Conservation (phyloP, 1,284 basidiomycete genomes). For the Cystobasidium slooffiae region DNA sequence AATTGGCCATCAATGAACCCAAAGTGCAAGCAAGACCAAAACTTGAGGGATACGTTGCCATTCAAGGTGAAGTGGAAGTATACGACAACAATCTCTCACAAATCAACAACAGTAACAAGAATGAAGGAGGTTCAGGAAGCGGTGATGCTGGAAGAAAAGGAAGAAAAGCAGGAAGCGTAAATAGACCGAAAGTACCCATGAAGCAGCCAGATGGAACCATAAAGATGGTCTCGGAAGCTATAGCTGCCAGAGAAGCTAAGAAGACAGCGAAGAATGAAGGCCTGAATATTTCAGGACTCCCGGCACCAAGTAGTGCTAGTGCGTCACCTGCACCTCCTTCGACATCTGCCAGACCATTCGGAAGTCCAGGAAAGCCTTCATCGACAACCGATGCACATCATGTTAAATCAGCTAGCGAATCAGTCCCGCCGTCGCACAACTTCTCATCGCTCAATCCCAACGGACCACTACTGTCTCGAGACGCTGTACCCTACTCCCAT, state of each 20-base stretch:
- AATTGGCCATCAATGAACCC: slow-evolving; percentile 84
- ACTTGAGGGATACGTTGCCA: slow-evolving; percentile 90
- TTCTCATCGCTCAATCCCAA: slow-evolving; percentile 19
- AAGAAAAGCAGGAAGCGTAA: slow-evolving; percentile 30
- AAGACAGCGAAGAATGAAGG: slow-evolving; percentile 26
- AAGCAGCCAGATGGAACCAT: slow-evolving; percentile 28
- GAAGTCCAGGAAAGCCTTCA: slow-evolving; percentile 1
- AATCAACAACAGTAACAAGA: not conserved
- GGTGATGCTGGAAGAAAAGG: slow-evolving; percentile 19
- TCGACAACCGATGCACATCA: slow-evolving; percentile 6
- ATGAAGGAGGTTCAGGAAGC: not conserved
- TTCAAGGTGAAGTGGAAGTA: slow-evolving; percentile 53
- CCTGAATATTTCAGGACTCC: not conserved
- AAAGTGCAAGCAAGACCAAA: slow-evolving; percentile 91
- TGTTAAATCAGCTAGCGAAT: not conserved
- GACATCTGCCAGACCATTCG: not conserved
- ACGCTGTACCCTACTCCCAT: slow-evolving; percentile 37
- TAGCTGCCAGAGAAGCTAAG: slow-evolving; percentile 37
- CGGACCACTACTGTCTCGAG: slow-evolving; percentile 35
- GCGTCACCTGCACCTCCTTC: slow-evolving; percentile 36
- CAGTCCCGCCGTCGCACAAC: not conserved
- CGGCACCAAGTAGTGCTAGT: slow-evolving; percentile 9
- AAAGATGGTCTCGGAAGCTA: slow-evolving; percentile 36
- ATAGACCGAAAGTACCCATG: slow-evolving; percentile 41
- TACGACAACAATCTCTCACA: slow-evolving; percentile 15